Percentiles rank a stretch among this genome's conserved stretches.
Evolutionary conservation across 805 yeast genomes (phyloP).

Genomic region (Blastobotrys terrestris): DNA sequence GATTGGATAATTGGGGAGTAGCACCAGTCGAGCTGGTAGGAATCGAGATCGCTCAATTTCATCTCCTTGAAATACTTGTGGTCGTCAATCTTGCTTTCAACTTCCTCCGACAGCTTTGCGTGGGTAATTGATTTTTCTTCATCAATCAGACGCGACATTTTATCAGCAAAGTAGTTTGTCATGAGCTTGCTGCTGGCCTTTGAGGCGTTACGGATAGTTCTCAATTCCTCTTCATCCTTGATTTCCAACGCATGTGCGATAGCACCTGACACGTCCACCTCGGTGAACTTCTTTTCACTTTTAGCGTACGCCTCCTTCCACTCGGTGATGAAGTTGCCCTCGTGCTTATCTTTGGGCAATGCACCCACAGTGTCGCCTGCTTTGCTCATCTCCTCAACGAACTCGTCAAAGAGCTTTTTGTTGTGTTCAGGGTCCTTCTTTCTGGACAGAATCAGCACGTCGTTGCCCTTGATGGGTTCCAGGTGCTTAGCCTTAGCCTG

Average conservation of each 20-base stretch:
- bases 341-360: slow-evolving; percentile 68
- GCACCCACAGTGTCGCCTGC: slow-evolving; percentile 51
- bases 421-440: slow-evolving; percentile 78
- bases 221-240: slow-evolving; percentile 76
- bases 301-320: slow-evolving; percentile 43
- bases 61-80: slow-evolving; percentile 59
- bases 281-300: slow-evolving; percentile 22
- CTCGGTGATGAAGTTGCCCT: slow-evolving; percentile 79
- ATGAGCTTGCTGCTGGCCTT: slow-evolving; percentile 73
- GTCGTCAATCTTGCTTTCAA: slow-evolving; percentile 80
- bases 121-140: slow-evolving; percentile 77
- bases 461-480: slow-evolving; percentile 45
- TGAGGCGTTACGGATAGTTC: slow-evolving; percentile 60
- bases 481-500: slow-evolving; percentile 81
- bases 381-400: slow-evolving; percentile 35
- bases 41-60: slow-evolving; percentile 63
- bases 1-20: slow-evolving; percentile 87
- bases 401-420: slow-evolving; percentile 54
- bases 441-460: slow-evolving; percentile 60
- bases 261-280: slow-evolving; percentile 47
- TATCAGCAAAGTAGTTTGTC: slow-evolving; percentile 70
- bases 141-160: slow-evolving; percentile 81
- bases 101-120: slow-evolving; percentile 60
- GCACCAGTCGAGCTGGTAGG: slow-evolving; percentile 82
- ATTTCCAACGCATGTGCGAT: slow-evolving; percentile 56